Conservation (phyloP, 2,329 filamentous ascomycete species). For the Colletotrichum phormii region DNA sequence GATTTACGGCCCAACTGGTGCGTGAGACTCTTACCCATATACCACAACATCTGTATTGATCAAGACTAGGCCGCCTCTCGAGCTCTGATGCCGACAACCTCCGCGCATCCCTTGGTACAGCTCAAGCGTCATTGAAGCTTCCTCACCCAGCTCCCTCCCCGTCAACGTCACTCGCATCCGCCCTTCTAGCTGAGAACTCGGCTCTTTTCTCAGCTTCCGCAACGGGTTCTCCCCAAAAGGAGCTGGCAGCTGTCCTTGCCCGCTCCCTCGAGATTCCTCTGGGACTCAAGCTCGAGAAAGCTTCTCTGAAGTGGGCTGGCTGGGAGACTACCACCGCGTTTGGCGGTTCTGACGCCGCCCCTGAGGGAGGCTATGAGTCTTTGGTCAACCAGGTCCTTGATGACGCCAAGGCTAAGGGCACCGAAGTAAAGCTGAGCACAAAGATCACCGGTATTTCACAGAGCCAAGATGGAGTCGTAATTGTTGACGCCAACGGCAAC, state of each 20-base stretch:
- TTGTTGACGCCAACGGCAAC: constrained; percentile 28
- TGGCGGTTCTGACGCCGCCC: constrained; percentile 32
- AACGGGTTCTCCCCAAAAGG: constrained; percentile 3
- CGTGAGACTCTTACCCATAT: background rate
- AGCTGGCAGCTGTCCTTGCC: constrained; percentile 25
- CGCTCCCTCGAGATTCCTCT: constrained; percentile 33
- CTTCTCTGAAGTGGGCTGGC: constrained; percentile 32
- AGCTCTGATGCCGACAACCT: constrained; percentile 19
- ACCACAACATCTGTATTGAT: background rate
- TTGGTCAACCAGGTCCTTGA: constrained; percentile 27
- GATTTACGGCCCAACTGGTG: constrained; percentile 28
- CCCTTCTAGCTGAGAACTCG: constrained; percentile 19
- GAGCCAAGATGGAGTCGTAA: constrained; percentile 4
- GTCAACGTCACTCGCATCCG: constrained; percentile 28
- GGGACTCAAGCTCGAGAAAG: constrained; percentile 34
- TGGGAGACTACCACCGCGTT: constrained; percentile 27
- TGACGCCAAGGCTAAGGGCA: constrained; percentile 27
- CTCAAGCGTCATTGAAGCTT: constrained; percentile 30
- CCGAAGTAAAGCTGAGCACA: constrained; percentile 27
- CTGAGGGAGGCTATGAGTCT: constrained; percentile 31
- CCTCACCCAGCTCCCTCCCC: constrained; percentile 20
- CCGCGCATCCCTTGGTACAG: constrained; percentile 24
- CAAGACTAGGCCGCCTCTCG: constrained; percentile 20
- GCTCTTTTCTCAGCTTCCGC: constrained; percentile 3
- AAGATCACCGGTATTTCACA: constrained; percentile 18